Percentiles rank a stretch among this genome's conserved stretches.
Evolutionary conservation across 75 land plant species (phyloP).

Genomic region (Selaginella moellendorffii): DNA sequence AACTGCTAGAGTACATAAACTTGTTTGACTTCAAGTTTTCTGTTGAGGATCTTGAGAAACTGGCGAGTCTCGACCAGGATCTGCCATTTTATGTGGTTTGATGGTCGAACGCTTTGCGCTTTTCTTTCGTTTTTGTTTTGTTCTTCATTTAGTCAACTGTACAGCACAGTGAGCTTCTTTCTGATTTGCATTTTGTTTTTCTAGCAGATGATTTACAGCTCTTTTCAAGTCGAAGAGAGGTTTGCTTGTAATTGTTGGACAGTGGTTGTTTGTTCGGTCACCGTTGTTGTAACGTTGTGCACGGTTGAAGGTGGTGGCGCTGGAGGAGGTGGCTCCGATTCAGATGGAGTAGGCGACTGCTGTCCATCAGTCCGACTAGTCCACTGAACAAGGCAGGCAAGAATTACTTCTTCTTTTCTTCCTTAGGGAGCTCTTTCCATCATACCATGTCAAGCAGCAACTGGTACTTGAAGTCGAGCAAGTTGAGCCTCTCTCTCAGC

Average conservation of each 20-base stretch:
- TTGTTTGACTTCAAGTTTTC: constrained; percentile 2
- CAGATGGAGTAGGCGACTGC: too few relatives aligned
- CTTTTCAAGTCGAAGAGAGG: too few relatives aligned
- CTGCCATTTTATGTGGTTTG: background rate
- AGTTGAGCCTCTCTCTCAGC: constrained; percentile 27
- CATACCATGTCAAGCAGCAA: constrained; percentile 28
- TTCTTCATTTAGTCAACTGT: too few relatives aligned
- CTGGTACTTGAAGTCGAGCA: constrained; percentile 31
- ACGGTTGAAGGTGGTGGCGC: background rate
- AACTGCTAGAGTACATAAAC: constrained; percentile 3
- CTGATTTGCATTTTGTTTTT: too few relatives aligned
- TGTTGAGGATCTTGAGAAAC: background rate
- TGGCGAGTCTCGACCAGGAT: background rate
- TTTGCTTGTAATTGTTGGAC: too few relatives aligned
- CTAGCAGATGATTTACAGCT: too few relatives aligned
- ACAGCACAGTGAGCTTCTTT: too few relatives aligned
- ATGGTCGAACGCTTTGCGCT: too few relatives aligned
- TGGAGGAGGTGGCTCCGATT: too few relatives aligned
- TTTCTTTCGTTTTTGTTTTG: too few relatives aligned
- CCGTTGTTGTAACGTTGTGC: background rate
- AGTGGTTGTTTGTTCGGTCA: background rate
- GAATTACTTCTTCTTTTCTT: background rate
- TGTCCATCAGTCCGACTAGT: background rate
- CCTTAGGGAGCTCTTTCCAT: too few relatives aligned
- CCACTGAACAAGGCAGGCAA: background rate